Base-by-base conservation (phyloP, 805 yeast species). In the Wickerhamomyces tratensis region DNA sequence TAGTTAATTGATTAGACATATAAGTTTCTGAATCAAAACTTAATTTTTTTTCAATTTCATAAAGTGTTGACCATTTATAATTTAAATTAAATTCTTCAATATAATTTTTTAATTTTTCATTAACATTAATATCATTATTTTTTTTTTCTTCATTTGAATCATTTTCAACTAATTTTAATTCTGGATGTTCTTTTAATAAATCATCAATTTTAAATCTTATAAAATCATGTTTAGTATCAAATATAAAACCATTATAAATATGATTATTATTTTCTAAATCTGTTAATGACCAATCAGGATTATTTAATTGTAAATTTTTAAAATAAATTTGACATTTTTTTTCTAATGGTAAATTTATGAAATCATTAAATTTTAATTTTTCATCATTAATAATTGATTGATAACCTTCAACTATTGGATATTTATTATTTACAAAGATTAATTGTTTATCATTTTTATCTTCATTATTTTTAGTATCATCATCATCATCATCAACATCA, bases 251-350 rank as follows among this genome's bases (percentile, higher is more conserved):
- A 36, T 54, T 47, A 40, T 55, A 53, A 7, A 46, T 45, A 36
- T 44, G 42, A 31, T 31, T 12, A 1, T 45, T 49, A 8, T 15
- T 25, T 37, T 53, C 58, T 14, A 56, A 34, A 5, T 49, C 54
- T 9, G 50, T 44, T 6, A 55, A 26, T 1, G 36, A 38, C 61
- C 61, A 56, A 10, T 52, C 40, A 5, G 58, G 57, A n/a, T 48
- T 50, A 6, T 37, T 15, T 33, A 43, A 39, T 33, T 49, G 45
- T 4, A 56, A 43, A 27, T 37, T 44, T 33, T 43, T 31, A 31
- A 56, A 56, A 43, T 54, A 56, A 2, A 35, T 4, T 10, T 41
- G 13, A 38, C 61, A 56, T 37, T 42, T 52, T 7, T 49, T 35
- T 7, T 15, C 39, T 35, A 50, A 15, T 5, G 51, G 39, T 20